Base-by-base conservation (phyloP, 179 eudicot genomes). In the Spergularia azorica region DNA sequence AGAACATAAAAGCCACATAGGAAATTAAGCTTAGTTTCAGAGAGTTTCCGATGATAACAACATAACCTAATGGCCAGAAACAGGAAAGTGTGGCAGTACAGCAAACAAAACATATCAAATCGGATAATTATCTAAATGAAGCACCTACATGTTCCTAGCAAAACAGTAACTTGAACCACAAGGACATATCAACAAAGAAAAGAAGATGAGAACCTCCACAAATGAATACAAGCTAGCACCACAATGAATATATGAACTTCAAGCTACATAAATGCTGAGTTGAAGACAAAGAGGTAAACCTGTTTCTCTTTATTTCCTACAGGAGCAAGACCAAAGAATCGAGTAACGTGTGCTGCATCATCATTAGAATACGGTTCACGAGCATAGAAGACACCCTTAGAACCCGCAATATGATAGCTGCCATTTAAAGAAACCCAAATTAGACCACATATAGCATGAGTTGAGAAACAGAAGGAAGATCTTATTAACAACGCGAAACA, bases 281-380 rank as follows among this genome's bases (percentile, higher is more conserved):
- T 56, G 39, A 16, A 18, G 48, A 74, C 18, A 17, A 76, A 73
- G 50, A 67, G 58, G 57, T 17, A 68, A 50, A 93, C 99, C 98
- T 95, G 96, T 82, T 91, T 95, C 73, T 88, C 85, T 87, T 86
- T 88, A 80, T 95, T 95, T 76, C 98, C 99, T 79, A 95, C 98
- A 21, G 92, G 80, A 76, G 96, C 99, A 79, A 95, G 92, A 64
- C 97, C 99, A 67, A 95, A 67, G 87, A 95, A 95, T 76, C 98
- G 99, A 73, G 99, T 95, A 46, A 90, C 92, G 74, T 93, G 99
- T 67, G 85, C 90, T 81, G 91, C 97, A 81, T 84, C 90, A 61
- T 82, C 76, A 77, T 95, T 95, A 71, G 76, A 60, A 81, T 95
- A 93, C 5, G 99, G 99, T 76, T 89, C 98, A 67, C 99, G 96